Evolutionary conservation across 331 rosid genomes (phyloP).

Genomic region (Quercus lobata): DNA sequence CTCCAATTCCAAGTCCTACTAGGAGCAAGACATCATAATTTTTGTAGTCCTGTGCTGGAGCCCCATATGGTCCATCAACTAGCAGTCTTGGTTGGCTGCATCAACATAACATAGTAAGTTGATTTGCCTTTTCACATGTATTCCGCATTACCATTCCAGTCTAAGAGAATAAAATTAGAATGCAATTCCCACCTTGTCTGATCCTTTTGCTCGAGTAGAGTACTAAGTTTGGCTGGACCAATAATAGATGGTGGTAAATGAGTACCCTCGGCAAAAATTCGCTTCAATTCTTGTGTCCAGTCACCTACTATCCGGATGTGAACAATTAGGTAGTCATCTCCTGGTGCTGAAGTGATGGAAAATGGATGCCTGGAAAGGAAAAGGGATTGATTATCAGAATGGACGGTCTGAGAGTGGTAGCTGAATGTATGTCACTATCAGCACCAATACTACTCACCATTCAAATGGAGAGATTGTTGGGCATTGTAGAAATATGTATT

Average conservation of each 20-base stretch:
- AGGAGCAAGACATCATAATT: constrained; percentile 82
- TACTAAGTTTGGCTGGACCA: constrained; percentile 30
- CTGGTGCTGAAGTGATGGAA: constrained; percentile 93
- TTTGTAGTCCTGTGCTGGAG: constrained; percentile 85
- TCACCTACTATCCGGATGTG: constrained; percentile 91
- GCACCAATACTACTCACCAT: constrained; percentile 58
- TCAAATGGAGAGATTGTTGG: constrained; percentile 84
- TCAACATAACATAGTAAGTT: neutral
- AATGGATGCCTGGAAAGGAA: constrained; percentile 78
- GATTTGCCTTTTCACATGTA: neutral
- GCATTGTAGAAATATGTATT: constrained; percentile 91
- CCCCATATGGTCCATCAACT: constrained; percentile 93
- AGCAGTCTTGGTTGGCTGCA: constrained; percentile 71
- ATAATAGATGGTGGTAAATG: constrained; percentile 26
- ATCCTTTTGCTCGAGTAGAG: constrained; percentile 36
- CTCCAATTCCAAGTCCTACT: constrained; percentile 95
- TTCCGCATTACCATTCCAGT: neutral
- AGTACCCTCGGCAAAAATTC: constrained; percentile 47
- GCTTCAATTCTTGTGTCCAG: constrained; percentile 78
- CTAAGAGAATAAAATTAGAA: neutral
- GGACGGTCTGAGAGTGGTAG: neutral
- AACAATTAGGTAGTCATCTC: constrained; percentile 77
- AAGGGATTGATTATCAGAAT: neutral
- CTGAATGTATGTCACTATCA: neutral
- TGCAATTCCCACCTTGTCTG: constrained; percentile 52